Evolutionary conservation across 2,329 filamentous ascomycete species (phyloP), one percentile per base, ranked within the genome.

Genomic region (Drechslerella stenobrocha): DNA sequence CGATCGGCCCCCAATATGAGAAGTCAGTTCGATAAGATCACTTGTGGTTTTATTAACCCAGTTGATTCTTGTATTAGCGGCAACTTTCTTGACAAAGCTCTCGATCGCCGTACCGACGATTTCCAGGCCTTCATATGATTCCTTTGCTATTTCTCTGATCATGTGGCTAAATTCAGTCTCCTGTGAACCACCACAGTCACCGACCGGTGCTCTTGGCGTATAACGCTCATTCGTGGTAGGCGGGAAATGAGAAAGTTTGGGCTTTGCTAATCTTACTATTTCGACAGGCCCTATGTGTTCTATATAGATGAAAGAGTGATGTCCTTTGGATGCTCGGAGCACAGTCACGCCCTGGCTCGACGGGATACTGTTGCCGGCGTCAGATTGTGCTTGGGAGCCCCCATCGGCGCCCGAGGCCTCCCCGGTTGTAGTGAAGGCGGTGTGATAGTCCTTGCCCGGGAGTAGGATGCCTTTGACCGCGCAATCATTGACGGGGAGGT

Each of bases 401-500:
- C 73, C 71, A 70, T 75, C 55, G 70, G 71, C 67, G 30, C 73
- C 52, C n/a, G 52, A 48, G 26, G 67, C 70, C 37, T 63, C 69
- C 20, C 72, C 66, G 52, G 70, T 60, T 2, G 66, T 42, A 2
- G 4, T 76, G 37, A 64, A 76, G 69, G 73, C 77, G 58, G n/a
- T n/a, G n/a, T n/a, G n/a, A n/a, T n/a, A n/a, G n/a, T 60, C 18
- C 80, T 79, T n/a, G 83, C 76, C n/a, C 80, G 45, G 22, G 76
- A 74, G 84, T 80, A 40, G 81, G 76, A 42, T 79, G 75, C 92
- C 90, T 74, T 90, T 93, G 40, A 91, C 81, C 40, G 87, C 86
- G 76, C 92, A 97, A 37, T 89, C 87, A 75, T 96, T 91, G 2
- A 97, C 89, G 0, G 93, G 93, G 52, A 98, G 79, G 6, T 91